Conservation (phyloP, 2,329 filamentous ascomycete genomes). For the Colletotrichum euphorbiae region DNA sequence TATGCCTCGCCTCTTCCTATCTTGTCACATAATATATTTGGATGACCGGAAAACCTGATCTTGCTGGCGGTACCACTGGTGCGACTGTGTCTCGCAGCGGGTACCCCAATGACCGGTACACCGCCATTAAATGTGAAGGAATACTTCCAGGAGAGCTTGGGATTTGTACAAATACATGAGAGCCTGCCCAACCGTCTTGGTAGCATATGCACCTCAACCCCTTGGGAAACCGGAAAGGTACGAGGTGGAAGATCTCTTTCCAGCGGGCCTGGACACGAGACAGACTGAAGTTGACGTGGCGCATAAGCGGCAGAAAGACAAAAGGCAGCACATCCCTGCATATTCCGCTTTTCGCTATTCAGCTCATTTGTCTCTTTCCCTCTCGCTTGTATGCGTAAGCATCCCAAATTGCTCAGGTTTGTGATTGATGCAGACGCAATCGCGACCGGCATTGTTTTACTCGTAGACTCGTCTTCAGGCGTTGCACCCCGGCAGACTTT, state of each 20-base stretch:
- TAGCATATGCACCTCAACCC: not conserved
- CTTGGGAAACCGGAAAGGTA: not conserved
- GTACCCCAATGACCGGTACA: not conserved
- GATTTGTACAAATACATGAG: not conserved
- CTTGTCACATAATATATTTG: not conserved
- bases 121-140: not conserved
- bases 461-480: no score
- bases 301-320: slow-evolving; percentile 1
- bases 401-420: no score
- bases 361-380: not conserved
- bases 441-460: no score
- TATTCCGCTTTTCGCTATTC: not conserved
- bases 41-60: not conserved
- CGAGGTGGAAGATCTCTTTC: not conserved
- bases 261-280: not conserved
- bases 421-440: no score
- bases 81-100: no score
- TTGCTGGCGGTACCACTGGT: not conserved
- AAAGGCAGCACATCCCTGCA: slow-evolving; percentile 4
- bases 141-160: no score
- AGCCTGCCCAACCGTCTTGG: no score
- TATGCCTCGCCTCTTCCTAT: not conserved
- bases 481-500: no score
- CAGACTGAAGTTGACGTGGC: not conserved
- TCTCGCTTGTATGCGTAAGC: not conserved